phyloP scores from a whole-genome alignment of 805 yeast species.

The Ogataea paraovalis region DNA sequence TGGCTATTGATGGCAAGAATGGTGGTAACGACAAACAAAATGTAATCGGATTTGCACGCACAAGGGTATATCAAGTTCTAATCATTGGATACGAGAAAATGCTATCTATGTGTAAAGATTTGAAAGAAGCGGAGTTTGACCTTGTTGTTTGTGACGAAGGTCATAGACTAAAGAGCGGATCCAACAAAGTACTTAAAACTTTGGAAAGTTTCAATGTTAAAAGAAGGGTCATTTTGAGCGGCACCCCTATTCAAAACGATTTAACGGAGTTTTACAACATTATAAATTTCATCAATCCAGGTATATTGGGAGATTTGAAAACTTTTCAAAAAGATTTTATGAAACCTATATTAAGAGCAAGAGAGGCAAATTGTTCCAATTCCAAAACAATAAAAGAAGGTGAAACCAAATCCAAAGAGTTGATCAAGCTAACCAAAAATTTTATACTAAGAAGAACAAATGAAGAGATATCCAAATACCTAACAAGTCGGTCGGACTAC shows the following conservation, averaged over 20 bases:
- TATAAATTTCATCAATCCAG: slow-evolving; percentile 81
- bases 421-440: slow-evolving; percentile 57
- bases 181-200: slow-evolving; percentile 67
- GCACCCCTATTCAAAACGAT: slow-evolving; percentile 75
- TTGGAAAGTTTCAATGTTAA: slow-evolving; percentile 52
- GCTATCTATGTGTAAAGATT: slow-evolving; percentile 46
- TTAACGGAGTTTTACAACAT: slow-evolving; percentile 76
- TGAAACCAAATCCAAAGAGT: slow-evolving; percentile 54
- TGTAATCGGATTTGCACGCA: slow-evolving; percentile 56
- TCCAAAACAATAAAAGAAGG: slow-evolving; percentile 51
- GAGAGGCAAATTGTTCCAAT: slow-evolving; percentile 61
- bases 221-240: slow-evolving; percentile 67
- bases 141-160: slow-evolving; percentile 92
- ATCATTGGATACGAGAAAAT: slow-evolving; percentile 87
- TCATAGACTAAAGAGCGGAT: slow-evolving; percentile 74
- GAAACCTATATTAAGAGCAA: slow-evolving; percentile 65
- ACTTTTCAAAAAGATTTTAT: slow-evolving; percentile 59
- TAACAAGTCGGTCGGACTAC: slow-evolving; percentile 73
- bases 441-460: slow-evolving; percentile 75
- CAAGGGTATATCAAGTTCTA: slow-evolving; percentile 75
- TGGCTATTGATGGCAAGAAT: slow-evolving; percentile 50
- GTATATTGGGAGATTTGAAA: slow-evolving; percentile 60
- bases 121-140: slow-evolving; percentile 50
- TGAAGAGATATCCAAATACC: slow-evolving; percentile 46
- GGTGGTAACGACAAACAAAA: slow-evolving; percentile 53